These are phyloP conservation scores for Blepharisma stoltei DNA, from an alignment of 73 alveolate genomes.

Conservation along the genomic window DNA sequence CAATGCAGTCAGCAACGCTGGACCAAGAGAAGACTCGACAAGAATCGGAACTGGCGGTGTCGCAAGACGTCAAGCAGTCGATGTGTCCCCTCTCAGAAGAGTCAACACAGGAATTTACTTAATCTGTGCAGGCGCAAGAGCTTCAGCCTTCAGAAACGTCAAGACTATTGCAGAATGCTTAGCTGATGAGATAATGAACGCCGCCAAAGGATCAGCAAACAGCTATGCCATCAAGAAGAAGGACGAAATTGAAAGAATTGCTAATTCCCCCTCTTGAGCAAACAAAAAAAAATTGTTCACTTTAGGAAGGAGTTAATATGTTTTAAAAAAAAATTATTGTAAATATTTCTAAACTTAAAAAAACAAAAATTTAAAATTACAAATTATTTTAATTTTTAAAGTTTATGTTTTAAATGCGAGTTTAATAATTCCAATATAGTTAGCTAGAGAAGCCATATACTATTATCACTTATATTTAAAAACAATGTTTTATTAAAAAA, in stretches of 20 bases:
- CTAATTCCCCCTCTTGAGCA: too few species aligned
- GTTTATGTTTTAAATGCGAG: too few species aligned
- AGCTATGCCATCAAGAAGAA: conserved; percentile 96
- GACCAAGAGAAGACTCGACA: conserved; percentile 99
- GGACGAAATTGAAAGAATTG: conserved; percentile 97
- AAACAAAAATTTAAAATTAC: too few species aligned
- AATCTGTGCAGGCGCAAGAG: conserved; percentile 95
- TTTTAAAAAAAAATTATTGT: too few species aligned
- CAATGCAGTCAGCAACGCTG: conserved; percentile 96
- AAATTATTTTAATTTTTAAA: too few species aligned
- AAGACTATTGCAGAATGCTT: conserved; percentile 97
- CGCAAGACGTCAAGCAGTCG: conserved; percentile 99
- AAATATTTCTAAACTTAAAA: too few species aligned
- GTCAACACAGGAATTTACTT: conserved; percentile 95
- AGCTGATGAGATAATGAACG: conserved; percentile 97
- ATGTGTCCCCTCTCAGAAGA: conserved; percentile 99
- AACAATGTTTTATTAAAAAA: too few species aligned
- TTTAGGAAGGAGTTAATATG: too few species aligned
- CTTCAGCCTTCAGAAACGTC: conserved; percentile 94
- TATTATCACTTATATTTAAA: too few species aligned
- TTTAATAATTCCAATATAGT: too few species aligned
- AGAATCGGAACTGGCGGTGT: conserved; percentile 99
- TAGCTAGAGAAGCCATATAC: too few species aligned
- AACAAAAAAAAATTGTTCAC: too few species aligned
- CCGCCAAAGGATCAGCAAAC: conserved; percentile 89